Evolutionary conservation across 2,329 filamentous ascomycete species (phyloP).

Genomic region (Fusarium buharicum): DNA sequence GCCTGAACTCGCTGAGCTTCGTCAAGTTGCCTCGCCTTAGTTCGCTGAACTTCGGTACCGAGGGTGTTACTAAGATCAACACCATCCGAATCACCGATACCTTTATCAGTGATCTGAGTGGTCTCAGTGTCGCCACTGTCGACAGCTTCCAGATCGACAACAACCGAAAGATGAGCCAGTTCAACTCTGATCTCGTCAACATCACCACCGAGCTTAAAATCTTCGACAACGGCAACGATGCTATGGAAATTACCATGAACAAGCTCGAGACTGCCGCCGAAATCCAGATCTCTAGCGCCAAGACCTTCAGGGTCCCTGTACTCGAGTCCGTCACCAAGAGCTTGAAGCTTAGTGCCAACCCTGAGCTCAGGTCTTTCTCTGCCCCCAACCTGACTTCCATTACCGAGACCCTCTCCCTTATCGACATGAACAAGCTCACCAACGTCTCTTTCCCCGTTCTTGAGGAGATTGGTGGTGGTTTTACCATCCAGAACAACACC

Average conservation of each 20-base stretch:
- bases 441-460: slow-evolving; percentile 83
- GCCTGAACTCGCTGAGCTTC: slow-evolving; percentile 76
- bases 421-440: slow-evolving; percentile 68
- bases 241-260: slow-evolving; percentile 76
- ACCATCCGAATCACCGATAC: slow-evolving; percentile 86
- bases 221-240: slow-evolving; percentile 78
- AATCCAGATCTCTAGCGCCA: slow-evolving; percentile 76
- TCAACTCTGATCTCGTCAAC: slow-evolving; percentile 81
- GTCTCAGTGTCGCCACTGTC: slow-evolving; percentile 81
- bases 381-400: slow-evolving; percentile 78
- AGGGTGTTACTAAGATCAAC: slow-evolving; percentile 72
- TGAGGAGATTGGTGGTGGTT: slow-evolving; percentile 76
- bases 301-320: slow-evolving; percentile 76
- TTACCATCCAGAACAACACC: slow-evolving; percentile 93
- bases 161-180: slow-evolving; percentile 81
- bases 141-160: slow-evolving; percentile 85
- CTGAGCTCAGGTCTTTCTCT: slow-evolving; percentile 66
- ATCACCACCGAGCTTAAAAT: slow-evolving; percentile 77
- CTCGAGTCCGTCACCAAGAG: slow-evolving; percentile 80
- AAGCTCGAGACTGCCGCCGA: slow-evolving; percentile 72
- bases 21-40: slow-evolving; percentile 73
- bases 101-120: slow-evolving; percentile 78
- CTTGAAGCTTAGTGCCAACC: slow-evolving; percentile 84
- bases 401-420: slow-evolving; percentile 66
- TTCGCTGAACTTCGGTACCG: slow-evolving; percentile 59